These are phyloP conservation scores for Pseudocercospora eumusae DNA, from an alignment of 2,329 filamentous ascomycete species.

Conservation along the genomic window DNA sequence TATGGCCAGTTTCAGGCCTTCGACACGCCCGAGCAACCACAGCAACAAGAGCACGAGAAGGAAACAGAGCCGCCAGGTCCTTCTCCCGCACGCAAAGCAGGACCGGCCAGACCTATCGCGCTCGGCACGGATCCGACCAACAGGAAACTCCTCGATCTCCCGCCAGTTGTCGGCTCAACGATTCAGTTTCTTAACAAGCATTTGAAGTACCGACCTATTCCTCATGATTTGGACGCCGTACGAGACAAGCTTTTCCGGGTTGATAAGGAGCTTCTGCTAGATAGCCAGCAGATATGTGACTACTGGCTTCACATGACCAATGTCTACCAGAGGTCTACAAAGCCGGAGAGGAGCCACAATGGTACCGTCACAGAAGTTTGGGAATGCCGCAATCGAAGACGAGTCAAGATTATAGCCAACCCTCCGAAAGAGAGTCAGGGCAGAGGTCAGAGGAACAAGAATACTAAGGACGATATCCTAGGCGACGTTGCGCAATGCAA, in stretches of 20 bases:
- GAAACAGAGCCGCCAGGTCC: neutral
- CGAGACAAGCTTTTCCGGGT: constrained; percentile 30
- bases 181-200: constrained; percentile 30
- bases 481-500: constrained; percentile 21
- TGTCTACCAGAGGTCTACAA: constrained; percentile 24
- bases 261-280: constrained; percentile 26
- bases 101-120: neutral
- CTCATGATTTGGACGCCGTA: constrained; percentile 27
- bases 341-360: constrained; percentile 16
- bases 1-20: neutral
- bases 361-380: constrained; percentile 27
- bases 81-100: neutral
- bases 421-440: constrained; percentile 11
- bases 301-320: constrained; percentile 34
- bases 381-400: constrained; percentile 28
- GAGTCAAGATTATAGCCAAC: constrained; percentile 15
- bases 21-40: neutral
- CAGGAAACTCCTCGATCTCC: constrained; percentile 19
- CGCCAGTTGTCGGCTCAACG: constrained; percentile 29
- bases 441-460: constrained; percentile 12
- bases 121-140: constrained; percentile 15
- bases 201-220: constrained; percentile 29
- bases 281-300: constrained; percentile 33
- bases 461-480: constrained; percentile 21
- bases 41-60: neutral